Base-by-base conservation (phyloP, 352 stramenopile species). In the Phytophthora pisi region DNA sequence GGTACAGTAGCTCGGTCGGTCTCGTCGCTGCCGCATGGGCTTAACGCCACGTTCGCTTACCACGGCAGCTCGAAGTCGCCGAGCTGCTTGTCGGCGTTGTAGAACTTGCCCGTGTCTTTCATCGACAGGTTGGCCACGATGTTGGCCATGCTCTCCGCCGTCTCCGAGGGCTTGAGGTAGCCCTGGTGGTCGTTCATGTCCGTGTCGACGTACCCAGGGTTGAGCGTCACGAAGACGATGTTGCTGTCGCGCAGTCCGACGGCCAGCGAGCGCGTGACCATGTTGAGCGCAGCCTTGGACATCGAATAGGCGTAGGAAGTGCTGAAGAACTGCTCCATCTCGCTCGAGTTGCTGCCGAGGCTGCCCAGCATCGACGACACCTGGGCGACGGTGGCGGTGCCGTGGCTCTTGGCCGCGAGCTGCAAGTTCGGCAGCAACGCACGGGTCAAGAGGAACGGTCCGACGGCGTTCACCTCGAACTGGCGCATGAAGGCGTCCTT, bases 221-320 rank as follows among this genome's bases (percentile, higher is more conserved):
- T 74, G 11, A 81, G 45, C 38, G 70, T 51, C 28, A 81, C 28
- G 30, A 72, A 64, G 2, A 51, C 45, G 42, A 89, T 81, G 9
- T 73, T 74, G 40, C 74, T 64, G 11, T 45, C 42, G 55, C 69
- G 70, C 18, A 88, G 64, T 16, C 83, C 77, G 23, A 77, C 46
- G 6, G 70, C 36, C 16, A 90, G 57, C 10, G 61, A 72, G 51
- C 61, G 79, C 31, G 64, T 87, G 54, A 88, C 66, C 65, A 82
- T 87, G 64, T 94, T 94, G 49, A 89, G 70, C 6, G 78, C 86
- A 8, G 80, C 61, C 66, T 92, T 92, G 54, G 77, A 89, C 23
- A 81, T 72, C 42, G 81, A 60, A 68, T 94, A 92, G 16, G 70
- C 82, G 64, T 88, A 90, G 6, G 67, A 43, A 11, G 66, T 64